Conservation (phyloP, 2,329 filamentous ascomycete genomes). For the Aureobasidium uvarum region DNA sequence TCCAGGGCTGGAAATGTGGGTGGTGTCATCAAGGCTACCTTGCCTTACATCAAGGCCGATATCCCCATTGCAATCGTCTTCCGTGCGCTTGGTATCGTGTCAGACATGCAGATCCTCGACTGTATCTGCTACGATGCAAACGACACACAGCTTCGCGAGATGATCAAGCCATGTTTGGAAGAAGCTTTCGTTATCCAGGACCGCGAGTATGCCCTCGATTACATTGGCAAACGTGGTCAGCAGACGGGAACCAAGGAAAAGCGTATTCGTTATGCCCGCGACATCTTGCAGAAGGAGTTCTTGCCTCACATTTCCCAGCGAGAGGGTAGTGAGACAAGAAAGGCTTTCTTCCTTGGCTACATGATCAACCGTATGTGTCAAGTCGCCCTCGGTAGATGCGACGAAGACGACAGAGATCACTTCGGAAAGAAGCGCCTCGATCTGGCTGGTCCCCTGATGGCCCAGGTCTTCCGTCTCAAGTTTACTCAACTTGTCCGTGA, state of each 20-base stretch:
- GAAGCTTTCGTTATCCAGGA: constrained; percentile 97
- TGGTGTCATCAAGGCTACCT: constrained; percentile 81
- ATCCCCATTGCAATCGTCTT: constrained; percentile 95
- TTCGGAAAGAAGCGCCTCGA: constrained; percentile 98
- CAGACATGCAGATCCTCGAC: constrained; percentile 96
- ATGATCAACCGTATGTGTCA: constrained; percentile 97
- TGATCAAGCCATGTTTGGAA: constrained; percentile 95
- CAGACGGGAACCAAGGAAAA: constrained; percentile 75
- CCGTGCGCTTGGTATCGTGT: constrained; percentile 90
- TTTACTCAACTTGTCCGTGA: constrained; percentile 90
- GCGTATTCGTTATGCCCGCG: constrained; percentile 86
- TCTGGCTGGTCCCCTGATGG: constrained; percentile 87
- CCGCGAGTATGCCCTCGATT: constrained; percentile 88
- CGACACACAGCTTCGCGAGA: constrained; percentile 96
- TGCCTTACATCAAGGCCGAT: constrained; percentile 92
- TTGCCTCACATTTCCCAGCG: constrained; percentile 94
- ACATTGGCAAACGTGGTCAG: constrained; percentile 87
- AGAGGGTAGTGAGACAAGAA: constrained; percentile 90
- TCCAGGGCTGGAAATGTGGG: constrained; percentile 72
- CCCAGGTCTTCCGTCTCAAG: constrained; percentile 91
- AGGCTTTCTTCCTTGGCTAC: constrained; percentile 97
- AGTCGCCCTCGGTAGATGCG: constrained; percentile 85
- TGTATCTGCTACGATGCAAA: constrained; percentile 96
- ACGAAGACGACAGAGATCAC: constrained; percentile 96
- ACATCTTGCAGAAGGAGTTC: constrained; percentile 96